Evolutionary conservation across 345 rosid species (phyloP), one percentile per base, ranked within the genome.

Genomic region (Litchi chinensis): DNA sequence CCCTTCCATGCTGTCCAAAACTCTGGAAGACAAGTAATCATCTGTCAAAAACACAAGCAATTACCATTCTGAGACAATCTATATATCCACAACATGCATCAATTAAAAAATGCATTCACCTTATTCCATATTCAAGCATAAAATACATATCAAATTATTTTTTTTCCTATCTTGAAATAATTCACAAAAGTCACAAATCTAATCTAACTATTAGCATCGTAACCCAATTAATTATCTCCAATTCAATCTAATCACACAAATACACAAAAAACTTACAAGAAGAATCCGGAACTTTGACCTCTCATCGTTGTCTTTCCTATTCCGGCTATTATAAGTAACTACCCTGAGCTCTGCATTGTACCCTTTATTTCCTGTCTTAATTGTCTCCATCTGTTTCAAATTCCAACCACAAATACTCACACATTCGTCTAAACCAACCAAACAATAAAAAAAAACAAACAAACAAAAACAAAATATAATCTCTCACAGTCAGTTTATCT

Each of bases 21-120:
- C 95, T 94, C 99, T 97, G 97, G 95, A 96, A 93, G 92, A 93
- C 95, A 97, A 97, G 95, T 88, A 93, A 94, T 93, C 89, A 93
- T 93, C 95, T 93, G 93, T 94, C 95, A 93, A 90, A 71, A 91
- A 89, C 84, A 90, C 88, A 90, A 91, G 85, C 86, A 90, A 89
- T 87, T 82, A 90, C 95, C 76, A 83, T 85, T 81, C 77, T 86
- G 87, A 83, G 85, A 88, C 80, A 50, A 40, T 77, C 85, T 88
- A 84, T 68, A 32, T 32, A 32, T 32, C 54, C 80, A 65, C 81
- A 78, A 83, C 79, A 69, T 7, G 52, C 77, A 73, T 32, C 68
- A 77, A 79, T 39, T 24, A 60, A 73, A 80, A 80, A 73, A 6
- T 41, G 59, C 28, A 28, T 65, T 70, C 43, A 19, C 57, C 70